Evolutionary conservation across 257 asterid species (phyloP).

Genomic region (Capsicum chinense): DNA sequence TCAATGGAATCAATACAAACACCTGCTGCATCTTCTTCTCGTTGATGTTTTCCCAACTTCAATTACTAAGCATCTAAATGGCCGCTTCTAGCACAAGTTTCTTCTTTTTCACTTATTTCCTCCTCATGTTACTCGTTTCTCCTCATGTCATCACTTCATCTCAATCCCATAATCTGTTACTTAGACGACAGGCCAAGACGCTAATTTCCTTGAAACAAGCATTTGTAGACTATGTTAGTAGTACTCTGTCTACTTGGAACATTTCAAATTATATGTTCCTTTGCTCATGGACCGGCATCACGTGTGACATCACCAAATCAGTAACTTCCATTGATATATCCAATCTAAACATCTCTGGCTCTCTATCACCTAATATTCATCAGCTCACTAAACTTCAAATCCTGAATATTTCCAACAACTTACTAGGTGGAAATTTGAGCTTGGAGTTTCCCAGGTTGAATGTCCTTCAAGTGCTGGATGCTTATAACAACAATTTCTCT

Average conservation of each 20-base stretch:
- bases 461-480: slow-evolving; percentile 42
- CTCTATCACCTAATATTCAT: slow-evolving; percentile 38
- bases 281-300: slow-evolving; percentile 48
- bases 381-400: slow-evolving; percentile 35
- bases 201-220: slow-evolving; percentile 39
- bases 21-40: slow-evolving; percentile 24
- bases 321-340: slow-evolving; percentile 46
- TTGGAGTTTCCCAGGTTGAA: slow-evolving; percentile 40
- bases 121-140: slow-evolving; percentile 31
- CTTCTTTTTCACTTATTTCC: slow-evolving; percentile 28
- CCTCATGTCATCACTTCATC: background rate
- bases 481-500: slow-evolving; percentile 48
- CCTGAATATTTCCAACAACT: slow-evolving; percentile 48
- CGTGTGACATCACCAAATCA: slow-evolving; percentile 40
- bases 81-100: slow-evolving; percentile 25
- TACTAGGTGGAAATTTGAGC: slow-evolving; percentile 41
- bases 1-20: slow-evolving; percentile 30
- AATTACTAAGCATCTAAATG: slow-evolving; percentile 32
- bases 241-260: slow-evolving; percentile 42
- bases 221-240: slow-evolving; percentile 35
- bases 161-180: slow-evolving; percentile 33
- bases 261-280: slow-evolving; percentile 41
- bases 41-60: background rate
- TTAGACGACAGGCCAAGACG: slow-evolving; percentile 43
- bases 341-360: slow-evolving; percentile 53